Evolutionary conservation across 768 basidiomycete species (phyloP).

Genomic region (Suillus subalutaceus): DNA sequence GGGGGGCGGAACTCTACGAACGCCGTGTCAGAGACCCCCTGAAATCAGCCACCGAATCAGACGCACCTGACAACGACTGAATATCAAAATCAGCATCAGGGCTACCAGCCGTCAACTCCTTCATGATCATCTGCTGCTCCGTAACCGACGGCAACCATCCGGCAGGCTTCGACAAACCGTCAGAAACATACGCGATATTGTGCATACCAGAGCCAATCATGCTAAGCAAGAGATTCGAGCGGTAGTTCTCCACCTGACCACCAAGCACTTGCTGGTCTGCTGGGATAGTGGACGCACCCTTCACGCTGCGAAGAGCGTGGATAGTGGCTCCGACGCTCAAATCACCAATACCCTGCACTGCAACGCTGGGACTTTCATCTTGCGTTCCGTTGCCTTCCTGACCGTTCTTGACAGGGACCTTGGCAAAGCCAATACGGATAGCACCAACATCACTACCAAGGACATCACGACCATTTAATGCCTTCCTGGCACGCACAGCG

Average conservation of each 20-base stretch:
- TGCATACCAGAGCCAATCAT: slow-evolving; percentile 83
- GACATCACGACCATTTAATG: slow-evolving; percentile 93
- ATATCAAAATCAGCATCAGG: slow-evolving; percentile 84
- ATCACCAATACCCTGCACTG: slow-evolving; percentile 82
- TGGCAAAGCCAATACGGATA: slow-evolving; percentile 95
- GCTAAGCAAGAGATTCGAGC: slow-evolving; percentile 87
- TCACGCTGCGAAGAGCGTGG: slow-evolving; percentile 82
- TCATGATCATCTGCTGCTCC: slow-evolving; percentile 97
- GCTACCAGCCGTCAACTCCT: slow-evolving; percentile 80
- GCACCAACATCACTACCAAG: slow-evolving; percentile 96
- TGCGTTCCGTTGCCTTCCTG: slow-evolving; percentile 59
- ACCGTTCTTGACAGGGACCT: slow-evolving; percentile 90
- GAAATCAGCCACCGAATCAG: neutral
- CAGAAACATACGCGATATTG: slow-evolving; percentile 53
- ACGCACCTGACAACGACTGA: slow-evolving; percentile 81
- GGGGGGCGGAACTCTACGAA: slow-evolving; percentile 84
- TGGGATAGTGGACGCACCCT: slow-evolving; percentile 90
- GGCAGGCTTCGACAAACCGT: slow-evolving; percentile 61
- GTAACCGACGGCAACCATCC: slow-evolving; percentile 78
- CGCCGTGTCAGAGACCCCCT: slow-evolving; percentile 5
- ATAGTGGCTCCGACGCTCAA: slow-evolving; percentile 88
- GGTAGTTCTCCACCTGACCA: slow-evolving; percentile 91
- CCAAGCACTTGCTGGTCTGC: slow-evolving; percentile 93
- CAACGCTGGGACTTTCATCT: slow-evolving; percentile 66
- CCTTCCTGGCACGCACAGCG: slow-evolving; percentile 93